A percentile compares a stretch with the other conserved stretches of the same genome.
Evolutionary conservation across 2,329 filamentous ascomycete genomes (phyloP).

Genomic region (Claviceps monticola): DNA sequence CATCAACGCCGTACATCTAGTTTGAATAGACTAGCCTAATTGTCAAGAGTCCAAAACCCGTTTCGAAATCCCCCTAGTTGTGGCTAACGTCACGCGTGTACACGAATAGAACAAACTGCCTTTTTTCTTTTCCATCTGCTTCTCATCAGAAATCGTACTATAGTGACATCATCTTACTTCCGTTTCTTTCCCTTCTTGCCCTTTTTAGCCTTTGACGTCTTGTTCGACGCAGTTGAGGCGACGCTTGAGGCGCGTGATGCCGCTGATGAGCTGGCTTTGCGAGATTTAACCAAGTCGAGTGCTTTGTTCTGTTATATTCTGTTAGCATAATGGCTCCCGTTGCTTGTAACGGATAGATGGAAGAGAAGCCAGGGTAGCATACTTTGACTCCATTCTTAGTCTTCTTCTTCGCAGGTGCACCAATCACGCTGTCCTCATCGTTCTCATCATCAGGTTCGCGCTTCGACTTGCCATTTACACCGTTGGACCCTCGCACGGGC

Average conservation of each 20-base stretch:
- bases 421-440: slow-evolving; percentile 67
- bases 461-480: slow-evolving; percentile 55
- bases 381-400: slow-evolving; percentile 81
- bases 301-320: slow-evolving; percentile 63
- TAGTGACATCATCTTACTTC: slow-evolving; percentile 12
- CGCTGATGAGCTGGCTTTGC: slow-evolving; percentile 61
- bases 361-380: slow-evolving; percentile 8
- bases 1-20: slow-evolving; percentile 5
- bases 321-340: background rate
- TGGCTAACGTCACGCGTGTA: background rate
- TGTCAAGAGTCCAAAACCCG: background rate
- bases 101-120: background rate
- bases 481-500: slow-evolving; percentile 39
- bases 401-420: slow-evolving; percentile 79
- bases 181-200: slow-evolving; percentile 22
- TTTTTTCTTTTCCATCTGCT: background rate
- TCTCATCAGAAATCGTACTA: background rate
- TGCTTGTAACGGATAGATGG: no score
- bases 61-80: background rate
- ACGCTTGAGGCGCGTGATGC: slow-evolving; percentile 84
- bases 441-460: slow-evolving; percentile 69
- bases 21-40: background rate
- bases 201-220: slow-evolving; percentile 34
- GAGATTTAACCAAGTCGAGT: slow-evolving; percentile 74
- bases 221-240: slow-evolving; percentile 51